These are phyloP conservation scores for Pseudogymnoascus sp. DNA, from an alignment of 2,329 filamentous ascomycete species.

Conservation along the genomic window DNA sequence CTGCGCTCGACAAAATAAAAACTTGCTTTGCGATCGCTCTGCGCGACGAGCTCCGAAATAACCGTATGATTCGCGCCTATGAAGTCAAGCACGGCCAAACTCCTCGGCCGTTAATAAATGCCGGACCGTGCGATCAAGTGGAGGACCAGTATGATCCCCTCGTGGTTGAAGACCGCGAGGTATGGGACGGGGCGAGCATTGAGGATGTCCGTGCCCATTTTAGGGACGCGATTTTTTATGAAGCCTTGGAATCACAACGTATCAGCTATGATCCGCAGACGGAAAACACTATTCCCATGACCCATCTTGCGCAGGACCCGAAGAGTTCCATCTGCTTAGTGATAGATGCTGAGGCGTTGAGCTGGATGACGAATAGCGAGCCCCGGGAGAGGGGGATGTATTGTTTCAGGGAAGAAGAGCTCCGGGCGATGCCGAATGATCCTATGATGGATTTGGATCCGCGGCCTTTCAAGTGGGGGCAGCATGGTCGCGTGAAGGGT, in stretches of 20 bases:
- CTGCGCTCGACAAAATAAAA: conserved; percentile 14
- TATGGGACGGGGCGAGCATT: background rate
- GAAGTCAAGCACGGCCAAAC: too few species aligned
- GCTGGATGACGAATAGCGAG: background rate
- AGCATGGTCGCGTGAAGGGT: background rate
- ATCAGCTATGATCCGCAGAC: background rate
- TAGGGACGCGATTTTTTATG: background rate
- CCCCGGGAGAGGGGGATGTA: background rate
- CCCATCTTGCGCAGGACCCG: background rate
- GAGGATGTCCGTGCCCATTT: conserved; percentile 2
- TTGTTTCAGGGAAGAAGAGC: background rate
- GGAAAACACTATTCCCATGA: background rate
- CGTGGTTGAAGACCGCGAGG: background rate
- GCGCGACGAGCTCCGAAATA: background rate
- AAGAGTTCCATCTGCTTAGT: background rate
- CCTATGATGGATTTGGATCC: background rate
- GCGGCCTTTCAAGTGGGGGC: background rate
- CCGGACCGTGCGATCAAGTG: background rate
- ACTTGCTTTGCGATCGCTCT: background rate
- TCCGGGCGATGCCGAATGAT: background rate
- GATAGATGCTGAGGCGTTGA: background rate
- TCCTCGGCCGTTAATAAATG: background rate
- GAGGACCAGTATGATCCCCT: background rate
- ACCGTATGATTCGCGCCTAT: background rate
- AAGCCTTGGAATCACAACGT: background rate